phyloP scores from a whole-genome alignment of 805 yeast genomes.

The Wickerhamiella domercqiae region DNA sequence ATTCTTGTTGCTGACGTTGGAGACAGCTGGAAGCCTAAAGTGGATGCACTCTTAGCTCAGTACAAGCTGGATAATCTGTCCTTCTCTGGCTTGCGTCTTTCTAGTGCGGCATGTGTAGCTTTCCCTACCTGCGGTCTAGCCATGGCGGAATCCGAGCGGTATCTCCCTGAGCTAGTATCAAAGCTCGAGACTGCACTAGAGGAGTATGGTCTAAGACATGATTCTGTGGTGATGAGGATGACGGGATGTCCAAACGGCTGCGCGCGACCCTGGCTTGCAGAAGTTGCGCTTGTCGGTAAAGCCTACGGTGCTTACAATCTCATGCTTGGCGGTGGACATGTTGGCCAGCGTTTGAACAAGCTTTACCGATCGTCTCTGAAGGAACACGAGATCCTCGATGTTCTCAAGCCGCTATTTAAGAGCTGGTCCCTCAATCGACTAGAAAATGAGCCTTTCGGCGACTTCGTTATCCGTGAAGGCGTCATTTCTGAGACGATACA shows the following conservation, averaged over 20 bases:
- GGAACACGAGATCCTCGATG: conserved; percentile 72
- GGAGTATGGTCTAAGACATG: conserved; percentile 86
- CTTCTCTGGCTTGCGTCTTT: conserved; percentile 69
- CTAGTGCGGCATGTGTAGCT: conserved; percentile 95
- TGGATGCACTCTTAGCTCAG: conserved; percentile 50
- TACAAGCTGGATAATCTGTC: conserved; percentile 73
- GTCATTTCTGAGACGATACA: conserved; percentile 75
- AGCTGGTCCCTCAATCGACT: conserved; percentile 85
- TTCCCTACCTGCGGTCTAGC: conserved; percentile 98
- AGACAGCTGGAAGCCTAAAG: conserved; percentile 46
- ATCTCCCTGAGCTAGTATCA: conserved; percentile 64
- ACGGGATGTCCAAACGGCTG: conserved; percentile 99
- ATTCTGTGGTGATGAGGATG: conserved; percentile 92
- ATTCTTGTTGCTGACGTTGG: conserved; percentile 57
- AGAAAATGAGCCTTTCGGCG: conserved; percentile 92
- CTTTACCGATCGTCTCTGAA: conserved; percentile 73
- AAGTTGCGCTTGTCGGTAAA: conserved; percentile 88
- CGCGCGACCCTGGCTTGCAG: conserved; percentile 97
- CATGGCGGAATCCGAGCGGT: conserved; percentile 95
- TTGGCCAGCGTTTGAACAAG: conserved; percentile 85
- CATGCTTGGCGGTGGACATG: conserved; percentile 91
- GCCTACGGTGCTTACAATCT: conserved; percentile 87
- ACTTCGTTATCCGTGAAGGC: conserved; percentile 76
- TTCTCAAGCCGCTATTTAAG: conserved; percentile 74
- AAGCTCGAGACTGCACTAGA: conserved; percentile 79